phyloP scores from a whole-genome alignment of 805 yeast species.

The Myxozyma mucilagina region DNA sequence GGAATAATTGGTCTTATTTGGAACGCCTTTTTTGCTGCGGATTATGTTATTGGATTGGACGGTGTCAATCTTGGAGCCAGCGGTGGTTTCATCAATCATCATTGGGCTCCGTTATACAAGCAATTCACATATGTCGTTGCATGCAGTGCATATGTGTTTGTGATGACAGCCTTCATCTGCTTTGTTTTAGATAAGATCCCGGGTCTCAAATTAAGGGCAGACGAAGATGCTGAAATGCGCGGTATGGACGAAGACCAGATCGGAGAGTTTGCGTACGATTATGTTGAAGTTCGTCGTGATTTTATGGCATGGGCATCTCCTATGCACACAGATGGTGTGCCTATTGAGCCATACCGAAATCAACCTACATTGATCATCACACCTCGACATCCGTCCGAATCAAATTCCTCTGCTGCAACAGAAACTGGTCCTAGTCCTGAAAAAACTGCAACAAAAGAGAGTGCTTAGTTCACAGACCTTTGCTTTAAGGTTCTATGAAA shows the following conservation, averaged over 20 bases:
- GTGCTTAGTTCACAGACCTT: neutral
- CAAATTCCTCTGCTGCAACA: neutral
- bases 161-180: slow-evolving; percentile 75
- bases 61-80: slow-evolving; percentile 55
- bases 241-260: slow-evolving; percentile 97
- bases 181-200: slow-evolving; percentile 75
- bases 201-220: slow-evolving; percentile 74
- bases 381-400: neutral
- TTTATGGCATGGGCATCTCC: slow-evolving; percentile 51
- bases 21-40: slow-evolving; percentile 83
- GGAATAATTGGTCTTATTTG: slow-evolving; percentile 89
- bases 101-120: slow-evolving; percentile 87
- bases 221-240: slow-evolving; percentile 78
- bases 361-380: slow-evolving; percentile 17
- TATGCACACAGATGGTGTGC: slow-evolving; percentile 24
- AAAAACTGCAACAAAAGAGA: neutral
- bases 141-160: slow-evolving; percentile 68
- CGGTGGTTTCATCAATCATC: slow-evolving; percentile 92
- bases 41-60: slow-evolving; percentile 87
- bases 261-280: slow-evolving; percentile 98
- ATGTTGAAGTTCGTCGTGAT: slow-evolving; percentile 94
- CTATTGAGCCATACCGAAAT: slow-evolving; percentile 54
- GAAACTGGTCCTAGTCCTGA: neutral
- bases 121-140: slow-evolving; percentile 85
- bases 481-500: neutral